Evolutionary conservation across 805 yeast species (phyloP).

Genomic region (Jamesozyma jinghongensis): DNA sequence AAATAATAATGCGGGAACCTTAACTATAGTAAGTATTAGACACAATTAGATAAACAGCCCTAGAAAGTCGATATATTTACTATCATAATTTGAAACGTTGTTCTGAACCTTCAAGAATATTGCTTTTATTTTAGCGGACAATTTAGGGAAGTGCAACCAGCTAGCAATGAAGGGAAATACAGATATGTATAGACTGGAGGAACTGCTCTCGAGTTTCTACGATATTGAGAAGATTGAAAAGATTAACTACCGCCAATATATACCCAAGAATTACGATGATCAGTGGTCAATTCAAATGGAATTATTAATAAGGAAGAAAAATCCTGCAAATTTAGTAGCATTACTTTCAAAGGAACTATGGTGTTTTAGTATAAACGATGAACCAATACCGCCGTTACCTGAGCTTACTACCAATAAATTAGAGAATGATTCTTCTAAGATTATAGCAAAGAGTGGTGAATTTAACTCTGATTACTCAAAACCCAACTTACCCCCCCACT

Average conservation of each 20-base stretch:
- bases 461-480: slow-evolving; percentile 30
- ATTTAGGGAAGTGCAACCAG: too few species aligned
- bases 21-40: too few species aligned
- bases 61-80: too few species aligned
- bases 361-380: slow-evolving; percentile 36
- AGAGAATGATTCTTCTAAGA: slow-evolving; percentile 1
- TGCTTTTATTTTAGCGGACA: too few species aligned
- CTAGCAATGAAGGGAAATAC: slow-evolving; percentile 1
- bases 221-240: slow-evolving; percentile 23
- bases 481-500: slow-evolving; percentile 33
- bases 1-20: too few species aligned
- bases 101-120: too few species aligned
- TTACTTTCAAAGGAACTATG: slow-evolving; percentile 36
- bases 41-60: too few species aligned
- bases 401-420: slow-evolving; percentile 8
- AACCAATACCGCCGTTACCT: slow-evolving; percentile 29
- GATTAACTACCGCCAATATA: slow-evolving; percentile 28
- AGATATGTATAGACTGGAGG: slow-evolving; percentile 19
- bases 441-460: slow-evolving; percentile 27
- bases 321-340: slow-evolving; percentile 32
- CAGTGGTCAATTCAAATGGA: slow-evolving; percentile 37
- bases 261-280: slow-evolving; percentile 30
- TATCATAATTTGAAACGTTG: too few species aligned
- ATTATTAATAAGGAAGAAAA: slow-evolving; percentile 28
- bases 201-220: slow-evolving; percentile 25